Conservation (phyloP, 768 basidiomycete genomes). For the Guyanaporus albipodus region DNA sequence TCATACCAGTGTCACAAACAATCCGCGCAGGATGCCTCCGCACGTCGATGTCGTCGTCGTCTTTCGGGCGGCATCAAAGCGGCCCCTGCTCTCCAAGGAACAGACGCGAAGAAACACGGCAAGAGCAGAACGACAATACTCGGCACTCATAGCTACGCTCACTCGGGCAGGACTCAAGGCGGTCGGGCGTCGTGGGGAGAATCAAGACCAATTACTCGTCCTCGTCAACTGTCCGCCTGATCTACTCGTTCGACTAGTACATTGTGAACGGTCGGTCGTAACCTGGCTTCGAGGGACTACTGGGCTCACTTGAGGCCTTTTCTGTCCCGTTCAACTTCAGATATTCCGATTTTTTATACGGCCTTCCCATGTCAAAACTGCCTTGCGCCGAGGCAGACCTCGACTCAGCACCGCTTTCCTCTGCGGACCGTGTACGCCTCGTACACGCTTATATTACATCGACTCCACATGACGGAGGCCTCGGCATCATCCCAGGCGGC, state of each 20-base stretch:
- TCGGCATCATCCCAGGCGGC: slow-evolving; percentile 73
- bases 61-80: slow-evolving; percentile 50
- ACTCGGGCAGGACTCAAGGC: slow-evolving; percentile 61
- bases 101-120: slow-evolving; percentile 58
- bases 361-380: slow-evolving; percentile 56
- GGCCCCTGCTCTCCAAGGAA: slow-evolving; percentile 48
- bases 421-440: slow-evolving; percentile 79
- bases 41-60: slow-evolving; percentile 72
- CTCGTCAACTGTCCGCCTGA: slow-evolving; percentile 68
- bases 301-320: neutral
- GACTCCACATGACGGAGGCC: slow-evolving; percentile 69
- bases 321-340: slow-evolving; percentile 31
- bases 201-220: slow-evolving; percentile 68
- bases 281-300: neutral
- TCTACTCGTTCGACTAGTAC: slow-evolving; percentile 60
- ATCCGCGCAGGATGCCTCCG: slow-evolving; percentile 38
- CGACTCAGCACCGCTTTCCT: slow-evolving; percentile 47
- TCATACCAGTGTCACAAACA: neutral
- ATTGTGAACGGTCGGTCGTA: slow-evolving; percentile 64
- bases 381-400: slow-evolving; percentile 40
- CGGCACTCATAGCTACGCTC: slow-evolving; percentile 56
- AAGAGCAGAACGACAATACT: slow-evolving; percentile 69
- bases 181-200: slow-evolving; percentile 74
- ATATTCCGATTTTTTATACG: slow-evolving; percentile 72
- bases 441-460: slow-evolving; percentile 70